Percentiles rank a stretch among this genome's conserved stretches.
Conservation (phyloP, 2,329 filamentous ascomycete species). For the Fusarium sp. region DNA sequence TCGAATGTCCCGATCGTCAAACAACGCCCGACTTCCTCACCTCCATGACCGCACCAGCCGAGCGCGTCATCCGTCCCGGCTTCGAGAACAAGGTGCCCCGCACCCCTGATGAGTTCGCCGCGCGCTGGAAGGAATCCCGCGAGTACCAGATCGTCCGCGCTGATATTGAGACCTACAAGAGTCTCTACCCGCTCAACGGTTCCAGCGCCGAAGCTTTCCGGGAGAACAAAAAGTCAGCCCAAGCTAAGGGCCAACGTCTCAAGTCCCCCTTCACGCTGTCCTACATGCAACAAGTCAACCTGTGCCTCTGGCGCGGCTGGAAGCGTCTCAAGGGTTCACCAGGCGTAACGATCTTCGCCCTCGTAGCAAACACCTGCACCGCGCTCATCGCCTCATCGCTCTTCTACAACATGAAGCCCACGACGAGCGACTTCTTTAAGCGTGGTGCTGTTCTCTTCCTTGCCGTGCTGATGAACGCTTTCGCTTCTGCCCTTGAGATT, state of each 20-base stretch:
- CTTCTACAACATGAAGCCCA: conserved; percentile 33
- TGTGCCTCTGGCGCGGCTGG: conserved; percentile 54
- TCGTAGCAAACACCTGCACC: conserved; percentile 11
- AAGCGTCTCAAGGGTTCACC: conserved; percentile 50
- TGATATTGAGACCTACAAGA: conserved; percentile 48
- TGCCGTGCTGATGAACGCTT: conserved; percentile 63
- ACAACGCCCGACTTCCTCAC: conserved; percentile 75
- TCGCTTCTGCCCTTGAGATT: conserved; percentile 52
- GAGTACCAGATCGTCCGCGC: conserved; percentile 25
- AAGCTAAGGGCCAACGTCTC: conserved; percentile 51
- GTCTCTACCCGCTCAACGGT: conserved; percentile 39
- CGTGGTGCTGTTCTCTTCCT: conserved; percentile 62
- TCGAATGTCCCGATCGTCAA: conserved; percentile 68
- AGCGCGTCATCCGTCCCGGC: conserved; percentile 48
- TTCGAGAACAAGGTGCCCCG: conserved; percentile 48
- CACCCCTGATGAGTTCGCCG: conserved; percentile 52
- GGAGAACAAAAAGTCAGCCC: conserved; percentile 38
- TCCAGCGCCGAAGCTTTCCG: conserved; percentile 40
- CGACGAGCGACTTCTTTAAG: conserved; percentile 34
- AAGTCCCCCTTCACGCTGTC: conserved; percentile 61
- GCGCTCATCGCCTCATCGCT: conserved; percentile 29
- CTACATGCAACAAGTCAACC: conserved; percentile 56
- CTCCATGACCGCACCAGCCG: conserved; percentile 55
- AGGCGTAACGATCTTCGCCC: conserved; percentile 16
- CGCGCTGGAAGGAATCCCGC: conserved; percentile 46